Evolutionary conservation across 208 protist genomes (phyloP).

Genomic region (Angomonas deanei): DNA sequence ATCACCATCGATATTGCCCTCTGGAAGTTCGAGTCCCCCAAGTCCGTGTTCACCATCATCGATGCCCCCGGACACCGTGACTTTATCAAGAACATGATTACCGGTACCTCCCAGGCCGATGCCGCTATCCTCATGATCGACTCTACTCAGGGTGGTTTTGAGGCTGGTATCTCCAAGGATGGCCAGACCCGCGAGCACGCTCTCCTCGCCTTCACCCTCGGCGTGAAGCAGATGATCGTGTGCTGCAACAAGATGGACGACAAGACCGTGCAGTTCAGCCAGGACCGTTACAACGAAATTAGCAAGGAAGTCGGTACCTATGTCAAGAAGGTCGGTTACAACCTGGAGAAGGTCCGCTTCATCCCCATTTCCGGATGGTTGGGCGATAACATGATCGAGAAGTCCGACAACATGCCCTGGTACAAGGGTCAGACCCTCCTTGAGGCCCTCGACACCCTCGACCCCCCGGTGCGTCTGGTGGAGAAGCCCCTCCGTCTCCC

Average conservation of each 20-base stretch:
- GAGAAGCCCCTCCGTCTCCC: constrained; percentile 95
- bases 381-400: constrained; percentile 94
- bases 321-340: constrained; percentile 92
- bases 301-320: constrained; percentile 51
- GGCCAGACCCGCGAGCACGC: constrained; percentile 92
- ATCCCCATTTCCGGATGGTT: constrained; percentile 94
- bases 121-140: constrained; percentile 84
- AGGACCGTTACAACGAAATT: constrained; percentile 90
- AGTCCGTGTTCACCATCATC: constrained; percentile 90
- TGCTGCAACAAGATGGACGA: constrained; percentile 89
- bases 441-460: constrained; percentile 86
- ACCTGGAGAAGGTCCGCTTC: constrained; percentile 88
- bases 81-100: constrained; percentile 95
- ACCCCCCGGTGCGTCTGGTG: constrained; percentile 74
- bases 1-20: constrained; percentile 92
- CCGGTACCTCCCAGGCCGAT: constrained; percentile 89
- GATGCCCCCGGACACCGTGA: constrained; percentile 91
- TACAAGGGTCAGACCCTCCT: constrained; percentile 89
- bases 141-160: constrained; percentile 87
- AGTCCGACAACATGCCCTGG: constrained; percentile 90
- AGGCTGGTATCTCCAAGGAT: constrained; percentile 90
- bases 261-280: constrained; percentile 79
- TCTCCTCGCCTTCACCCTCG: constrained; percentile 82
- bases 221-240: constrained; percentile 90
- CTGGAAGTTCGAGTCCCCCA: constrained; percentile 89